Evolutionary conservation across 2,329 filamentous ascomycete species (phyloP).

Genomic region (Truncatella angustata): DNA sequence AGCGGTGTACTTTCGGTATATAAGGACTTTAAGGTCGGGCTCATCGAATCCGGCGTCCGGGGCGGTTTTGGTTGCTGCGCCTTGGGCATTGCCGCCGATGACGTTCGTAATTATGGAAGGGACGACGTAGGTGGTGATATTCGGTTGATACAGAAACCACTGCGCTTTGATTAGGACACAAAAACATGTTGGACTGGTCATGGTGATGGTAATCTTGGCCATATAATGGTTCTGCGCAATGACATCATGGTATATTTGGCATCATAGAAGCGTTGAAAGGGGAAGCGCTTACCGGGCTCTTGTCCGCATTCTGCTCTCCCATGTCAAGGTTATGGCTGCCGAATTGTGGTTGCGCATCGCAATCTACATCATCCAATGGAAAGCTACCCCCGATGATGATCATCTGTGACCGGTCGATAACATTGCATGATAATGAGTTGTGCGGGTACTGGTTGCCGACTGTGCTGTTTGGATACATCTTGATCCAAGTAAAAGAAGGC

Average conservation of each 20-base stretch:
- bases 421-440: constrained; percentile 57
- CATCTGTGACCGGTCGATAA: constrained; percentile 58
- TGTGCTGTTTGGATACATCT: constrained; percentile 43
- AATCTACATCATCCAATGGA: constrained; percentile 38
- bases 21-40: constrained; percentile 50
- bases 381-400: constrained; percentile 62
- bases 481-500: constrained; percentile 64
- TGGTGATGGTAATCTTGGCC: no score
- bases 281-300: constrained; percentile 26
- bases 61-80: constrained; percentile 51
- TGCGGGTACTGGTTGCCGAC: constrained; percentile 42
- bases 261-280: neutral
- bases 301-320: constrained; percentile 45
- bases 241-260: neutral
- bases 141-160: constrained; percentile 51
- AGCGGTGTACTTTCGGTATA: constrained; percentile 47
- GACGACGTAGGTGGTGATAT: constrained; percentile 51
- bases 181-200: no score
- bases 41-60: constrained; percentile 50
- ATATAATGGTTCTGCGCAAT: no score
- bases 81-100: constrained; percentile 49
- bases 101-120: constrained; percentile 48
- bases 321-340: constrained; percentile 57
- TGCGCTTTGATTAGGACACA: no score
- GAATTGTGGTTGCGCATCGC: constrained; percentile 51